phyloP scores from a whole-genome alignment of 2,329 filamentous ascomycete genomes.

The Cladosporium sp. region DNA sequence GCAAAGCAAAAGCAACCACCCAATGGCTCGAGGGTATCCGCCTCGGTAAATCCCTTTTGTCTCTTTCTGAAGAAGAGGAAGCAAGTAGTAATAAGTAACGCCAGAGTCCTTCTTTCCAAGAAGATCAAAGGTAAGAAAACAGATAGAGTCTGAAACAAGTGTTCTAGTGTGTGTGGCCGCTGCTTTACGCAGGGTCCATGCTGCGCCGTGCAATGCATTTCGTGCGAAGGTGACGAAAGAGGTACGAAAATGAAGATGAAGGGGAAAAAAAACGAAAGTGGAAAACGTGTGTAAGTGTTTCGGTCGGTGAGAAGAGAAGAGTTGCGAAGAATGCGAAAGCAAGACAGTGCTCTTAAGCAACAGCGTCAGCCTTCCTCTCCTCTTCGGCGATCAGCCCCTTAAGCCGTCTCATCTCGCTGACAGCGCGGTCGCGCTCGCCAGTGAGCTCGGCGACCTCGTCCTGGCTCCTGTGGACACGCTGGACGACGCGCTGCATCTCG shows the following conservation, averaged over 20 bases:
- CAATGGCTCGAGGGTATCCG: too few species aligned
- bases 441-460: slow-evolving; percentile 79
- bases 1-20: too few species aligned
- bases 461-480: slow-evolving; percentile 76
- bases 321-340: not conserved
- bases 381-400: slow-evolving; percentile 65
- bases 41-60: too few species aligned
- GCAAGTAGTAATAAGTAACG: too few species aligned
- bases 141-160: not conserved
- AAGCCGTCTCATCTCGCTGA: slow-evolving; percentile 65
- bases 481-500: slow-evolving; percentile 80
- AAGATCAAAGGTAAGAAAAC: too few species aligned
- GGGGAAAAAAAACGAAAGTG: not conserved
- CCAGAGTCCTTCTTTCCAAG: too few species aligned
- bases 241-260: not conserved
- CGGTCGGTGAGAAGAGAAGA: not conserved
- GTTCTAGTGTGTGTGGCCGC: not conserved
- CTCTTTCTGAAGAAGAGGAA: too few species aligned
- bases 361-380: slow-evolving; percentile 23
- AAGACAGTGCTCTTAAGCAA: not conserved
- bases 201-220: not conserved
- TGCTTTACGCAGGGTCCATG: slow-evolving; percentile 8
- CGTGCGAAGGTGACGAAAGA: not conserved
- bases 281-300: slow-evolving; percentile 1
- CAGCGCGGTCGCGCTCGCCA: slow-evolving; percentile 68